Evolutionary conservation across 768 basidiomycete species (phyloP).

Genomic region (Dentipellis sp.): DNA sequence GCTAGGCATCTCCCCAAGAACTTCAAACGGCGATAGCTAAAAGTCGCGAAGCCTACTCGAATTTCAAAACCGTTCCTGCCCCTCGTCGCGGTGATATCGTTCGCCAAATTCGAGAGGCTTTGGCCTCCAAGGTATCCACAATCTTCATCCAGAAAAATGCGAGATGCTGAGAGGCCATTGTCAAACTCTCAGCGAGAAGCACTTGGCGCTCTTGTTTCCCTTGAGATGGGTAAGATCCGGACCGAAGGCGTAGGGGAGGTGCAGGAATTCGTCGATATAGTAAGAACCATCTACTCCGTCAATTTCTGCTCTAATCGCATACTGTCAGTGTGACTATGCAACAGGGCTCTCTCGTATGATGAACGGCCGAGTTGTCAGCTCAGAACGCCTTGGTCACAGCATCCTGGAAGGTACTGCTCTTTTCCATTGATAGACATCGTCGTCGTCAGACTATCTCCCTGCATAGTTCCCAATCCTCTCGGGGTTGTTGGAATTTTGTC

Average conservation of each 20-base stretch:
- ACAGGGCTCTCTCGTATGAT: constrained; percentile 90
- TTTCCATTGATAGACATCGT: background rate
- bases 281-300: constrained; percentile 29
- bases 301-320: background rate
- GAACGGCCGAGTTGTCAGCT: constrained; percentile 82
- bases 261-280: constrained; percentile 91
- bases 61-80: constrained; percentile 72
- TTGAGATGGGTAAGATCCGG: constrained; percentile 88
- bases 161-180: constrained; percentile 9
- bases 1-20: constrained; percentile 63
- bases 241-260: constrained; percentile 91
- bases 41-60: constrained; percentile 62
- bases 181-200: constrained; percentile 46
- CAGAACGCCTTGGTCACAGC: constrained; percentile 83
- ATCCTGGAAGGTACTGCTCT: constrained; percentile 68
- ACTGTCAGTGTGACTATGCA: constrained; percentile 80
- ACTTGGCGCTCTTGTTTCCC: constrained; percentile 73
- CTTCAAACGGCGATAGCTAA: constrained; percentile 58
- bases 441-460: background rate
- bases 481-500: constrained; percentile 65
- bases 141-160: no score
- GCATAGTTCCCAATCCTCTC: constrained; percentile 81
- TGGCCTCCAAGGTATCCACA: constrained; percentile 56
- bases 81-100: constrained; percentile 85
- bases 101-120: constrained; percentile 77